These are phyloP conservation scores for Neurospora pannonica DNA, from an alignment of 495 filamentous ascomycete species.

Conservation along the genomic window DNA sequence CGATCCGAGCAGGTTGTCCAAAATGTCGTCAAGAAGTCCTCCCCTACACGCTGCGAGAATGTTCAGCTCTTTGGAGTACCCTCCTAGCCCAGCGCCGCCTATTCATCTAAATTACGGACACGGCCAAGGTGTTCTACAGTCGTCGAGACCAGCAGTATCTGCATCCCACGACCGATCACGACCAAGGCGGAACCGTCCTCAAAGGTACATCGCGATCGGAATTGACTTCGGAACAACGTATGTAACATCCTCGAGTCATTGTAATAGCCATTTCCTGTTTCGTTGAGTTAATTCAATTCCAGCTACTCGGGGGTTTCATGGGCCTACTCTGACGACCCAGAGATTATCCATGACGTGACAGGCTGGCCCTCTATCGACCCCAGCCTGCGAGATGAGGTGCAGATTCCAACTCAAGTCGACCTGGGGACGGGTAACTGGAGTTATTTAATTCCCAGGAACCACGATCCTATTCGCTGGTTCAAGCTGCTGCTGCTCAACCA, in stretches of 20 bases:
- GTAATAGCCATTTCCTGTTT: background rate
- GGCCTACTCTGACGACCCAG: constrained; percentile 11
- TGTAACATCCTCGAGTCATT: background rate
- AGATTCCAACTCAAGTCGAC: constrained; percentile 18
- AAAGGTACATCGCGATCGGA: constrained; percentile 12
- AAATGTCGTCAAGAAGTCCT: background rate
- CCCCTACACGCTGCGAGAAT: background rate
- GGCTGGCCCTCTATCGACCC: constrained; percentile 10
- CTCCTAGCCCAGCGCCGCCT: background rate
- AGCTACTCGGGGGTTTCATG: constrained; percentile 20
- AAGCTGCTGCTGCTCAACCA: constrained; percentile 19
- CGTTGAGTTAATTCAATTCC: background rate
- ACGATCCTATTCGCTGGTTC: constrained; percentile 20
- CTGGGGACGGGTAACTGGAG: constrained; percentile 13
- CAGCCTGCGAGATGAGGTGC: constrained; percentile 8
- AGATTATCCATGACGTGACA: constrained; percentile 12
- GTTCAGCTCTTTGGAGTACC: background rate
- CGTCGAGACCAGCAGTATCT: background rate
- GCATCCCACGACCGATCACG: background rate
- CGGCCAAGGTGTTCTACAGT: background rate
- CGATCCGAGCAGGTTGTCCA: background rate
- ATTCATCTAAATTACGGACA: background rate
- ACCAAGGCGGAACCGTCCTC: background rate
- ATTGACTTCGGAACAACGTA: constrained; percentile 24
- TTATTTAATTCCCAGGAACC: constrained; percentile 11